A percentile compares a stretch with the other conserved stretches of the same genome.
These are phyloP conservation scores for Oxytropis ochrocephala DNA, from an alignment of 306 rosid species.

Conservation along the genomic window DNA sequence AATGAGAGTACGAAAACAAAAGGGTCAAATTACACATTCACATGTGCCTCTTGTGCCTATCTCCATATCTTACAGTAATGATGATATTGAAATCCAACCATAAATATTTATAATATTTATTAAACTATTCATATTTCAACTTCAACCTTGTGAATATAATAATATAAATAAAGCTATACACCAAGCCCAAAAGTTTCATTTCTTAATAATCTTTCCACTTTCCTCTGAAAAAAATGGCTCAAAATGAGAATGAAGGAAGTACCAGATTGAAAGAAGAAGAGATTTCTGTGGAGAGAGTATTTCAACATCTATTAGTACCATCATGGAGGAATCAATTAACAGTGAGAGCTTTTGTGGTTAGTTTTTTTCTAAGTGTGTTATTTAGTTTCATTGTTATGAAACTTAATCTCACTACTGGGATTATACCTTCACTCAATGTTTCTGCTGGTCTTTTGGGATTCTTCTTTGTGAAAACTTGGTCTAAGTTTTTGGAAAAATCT, in stretches of 20 bases:
- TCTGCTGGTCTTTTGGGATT: slow-evolving; percentile 52
- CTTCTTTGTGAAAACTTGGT: slow-evolving; percentile 50
- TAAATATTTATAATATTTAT: not conserved
- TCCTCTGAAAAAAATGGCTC: not conserved
- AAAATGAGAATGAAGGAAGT: too few relatives aligned
- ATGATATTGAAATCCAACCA: slow-evolving; percentile 8
- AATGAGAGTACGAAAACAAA: too few relatives aligned
- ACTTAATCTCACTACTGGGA: slow-evolving; percentile 51
- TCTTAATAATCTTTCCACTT: not conserved
- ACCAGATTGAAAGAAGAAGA: too few relatives aligned
- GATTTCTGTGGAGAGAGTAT: too few relatives aligned
- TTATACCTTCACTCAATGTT: slow-evolving; percentile 52
- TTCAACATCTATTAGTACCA: too few relatives aligned
- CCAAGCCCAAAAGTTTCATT: not conserved
- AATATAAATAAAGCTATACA: not conserved
- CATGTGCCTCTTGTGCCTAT: not conserved
- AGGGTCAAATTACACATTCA: not conserved
- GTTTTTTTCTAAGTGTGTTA: slow-evolving; percentile 36
- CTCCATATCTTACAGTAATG: not conserved
- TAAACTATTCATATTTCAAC: slow-evolving; percentile 3
- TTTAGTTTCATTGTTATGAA: slow-evolving; percentile 53
- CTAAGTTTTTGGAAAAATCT: not conserved
- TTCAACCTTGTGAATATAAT: not conserved
- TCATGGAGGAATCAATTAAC: too few relatives aligned
- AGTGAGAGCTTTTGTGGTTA: slow-evolving; percentile 36